Base-by-base conservation (phyloP, 1,139 yeast species). In the Lizanozyma gosingica region DNA sequence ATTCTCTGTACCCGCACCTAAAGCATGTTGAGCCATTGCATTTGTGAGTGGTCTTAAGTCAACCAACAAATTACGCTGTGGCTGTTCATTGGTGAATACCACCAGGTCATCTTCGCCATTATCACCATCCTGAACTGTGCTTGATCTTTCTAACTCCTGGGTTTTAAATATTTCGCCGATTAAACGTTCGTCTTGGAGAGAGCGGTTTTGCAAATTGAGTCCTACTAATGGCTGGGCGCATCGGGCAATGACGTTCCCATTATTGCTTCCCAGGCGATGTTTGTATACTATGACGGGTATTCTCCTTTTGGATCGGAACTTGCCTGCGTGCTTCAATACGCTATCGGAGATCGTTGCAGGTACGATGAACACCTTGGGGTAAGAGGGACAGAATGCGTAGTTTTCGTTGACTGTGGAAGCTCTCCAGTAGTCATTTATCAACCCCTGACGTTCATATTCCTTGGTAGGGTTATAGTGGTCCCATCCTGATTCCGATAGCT, bases 221-320 rank as follows among this genome's bases (percentile, higher is more conserved):
- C 98, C 98, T 1, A 90, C 94, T 52, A 92, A 64, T 0, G 98
- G 98, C 60, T 92, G 98, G 1, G 97, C 73, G 51, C 96, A 86
- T 44, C 98, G 67, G 0, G 94, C 83, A 27, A 92, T 88, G 2
- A 92, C 76, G 53, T 94, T 83, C 1, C 80, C 80, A 55, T 85
- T 86, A 39, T 71, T 63, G 9, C 29, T 11, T 16, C 61, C 59
- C 3, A 52, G 53, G 41, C 75, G 60, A 57, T 88, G 88, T 51
- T 75, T 81, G 57, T 88, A 92, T 1, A 90, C 77, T 35, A 92
- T 64, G 0, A 80, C 85, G 0, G 98, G 97, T 4, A 92, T 75
- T 47, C 98, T 67, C 44, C 76, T 78, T 56, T 90, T 90, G 1
- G 97, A 87, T 40, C 98, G 66, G 56, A 80, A 90, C 53, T 83